Percentiles rank a stretch among this genome's conserved stretches.
Conservation (phyloP, 1,284 basidiomycete species). For the Ustilago vetiveriae region DNA sequence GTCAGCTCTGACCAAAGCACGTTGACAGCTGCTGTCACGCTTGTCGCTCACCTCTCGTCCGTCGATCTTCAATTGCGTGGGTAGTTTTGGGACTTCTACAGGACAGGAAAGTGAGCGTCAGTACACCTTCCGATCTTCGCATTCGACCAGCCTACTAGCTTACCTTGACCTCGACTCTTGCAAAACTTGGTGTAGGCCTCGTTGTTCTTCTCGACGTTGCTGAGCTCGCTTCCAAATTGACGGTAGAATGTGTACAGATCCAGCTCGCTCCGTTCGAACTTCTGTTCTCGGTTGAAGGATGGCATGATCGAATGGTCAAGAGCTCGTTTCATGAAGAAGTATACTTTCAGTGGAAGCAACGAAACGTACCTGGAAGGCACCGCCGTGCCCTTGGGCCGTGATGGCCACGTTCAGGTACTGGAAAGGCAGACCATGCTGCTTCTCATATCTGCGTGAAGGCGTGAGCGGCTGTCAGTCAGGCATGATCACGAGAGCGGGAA, state of each 20-base stretch:
- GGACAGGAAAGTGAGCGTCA: background rate
- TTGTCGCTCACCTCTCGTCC: constrained; percentile 38
- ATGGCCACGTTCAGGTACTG: constrained; percentile 68
- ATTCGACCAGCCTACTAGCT: background rate
- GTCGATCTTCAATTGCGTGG: constrained; percentile 26
- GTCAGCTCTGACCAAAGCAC: background rate
- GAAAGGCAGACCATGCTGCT: constrained; percentile 54
- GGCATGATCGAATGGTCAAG: no score
- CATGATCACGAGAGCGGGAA: background rate
- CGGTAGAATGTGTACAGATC: constrained; percentile 64
- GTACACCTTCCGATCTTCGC: background rate
- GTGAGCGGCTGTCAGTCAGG: background rate
- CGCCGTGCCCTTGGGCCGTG: constrained; percentile 60
- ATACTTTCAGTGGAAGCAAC: background rate
- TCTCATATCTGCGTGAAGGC: constrained; percentile 43
- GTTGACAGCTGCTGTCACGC: background rate
- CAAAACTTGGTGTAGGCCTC: constrained; percentile 57
- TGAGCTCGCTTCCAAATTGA: constrained; percentile 61
- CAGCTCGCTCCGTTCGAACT: constrained; percentile 65
- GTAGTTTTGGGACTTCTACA: constrained; percentile 54
- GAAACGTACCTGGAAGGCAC: constrained; percentile 64
- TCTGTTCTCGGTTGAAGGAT: no score
- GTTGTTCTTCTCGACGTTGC: constrained; percentile 56
- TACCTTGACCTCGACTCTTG: constrained; percentile 38
- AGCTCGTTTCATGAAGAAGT: background rate